Percentiles rank a stretch among this genome's conserved stretches.
Conservation (phyloP, 805 yeast genomes). For the Schwanniomyces polymorphus region DNA sequence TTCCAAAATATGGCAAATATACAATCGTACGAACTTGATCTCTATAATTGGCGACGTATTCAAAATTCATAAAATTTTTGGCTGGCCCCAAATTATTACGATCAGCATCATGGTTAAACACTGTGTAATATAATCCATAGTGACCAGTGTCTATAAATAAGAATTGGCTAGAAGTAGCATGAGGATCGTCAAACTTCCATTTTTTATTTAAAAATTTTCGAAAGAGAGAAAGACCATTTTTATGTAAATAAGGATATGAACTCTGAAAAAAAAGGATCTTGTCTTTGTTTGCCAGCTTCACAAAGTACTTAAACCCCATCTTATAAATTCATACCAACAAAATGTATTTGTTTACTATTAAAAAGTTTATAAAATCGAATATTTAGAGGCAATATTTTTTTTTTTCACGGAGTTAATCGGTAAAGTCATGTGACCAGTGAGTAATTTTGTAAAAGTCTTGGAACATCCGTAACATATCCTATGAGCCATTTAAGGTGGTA, state of each 20-base stretch:
- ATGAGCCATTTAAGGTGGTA: too few relatives aligned
- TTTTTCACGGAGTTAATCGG: neutral
- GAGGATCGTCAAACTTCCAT: slow-evolving; percentile 17
- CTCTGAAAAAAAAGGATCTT: slow-evolving; percentile 14
- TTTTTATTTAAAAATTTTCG: slow-evolving; percentile 7
- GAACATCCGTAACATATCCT: too few relatives aligned
- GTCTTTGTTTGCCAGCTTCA: slow-evolving; percentile 10
- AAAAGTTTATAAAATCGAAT: neutral
- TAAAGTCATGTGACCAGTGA: neutral
- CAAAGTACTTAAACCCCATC: slow-evolving; percentile 13
- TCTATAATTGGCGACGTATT: slow-evolving; percentile 1
- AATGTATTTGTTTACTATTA: neutral
- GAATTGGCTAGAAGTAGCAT: slow-evolving; percentile 17
- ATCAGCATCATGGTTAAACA: slow-evolving; percentile 34
- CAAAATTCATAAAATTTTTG: neutral
- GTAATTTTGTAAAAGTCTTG: neutral
- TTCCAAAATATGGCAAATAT: slow-evolving; percentile 6
- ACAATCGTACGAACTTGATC: neutral
- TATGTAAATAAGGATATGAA: slow-evolving; percentile 13
- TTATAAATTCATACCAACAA: neutral
- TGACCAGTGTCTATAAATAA: slow-evolving; percentile 39
- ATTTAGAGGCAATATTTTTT: neutral
- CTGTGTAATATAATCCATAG: slow-evolving; percentile 42
- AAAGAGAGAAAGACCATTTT: slow-evolving; percentile 6
- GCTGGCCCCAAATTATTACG: slow-evolving; percentile 3